These are phyloP conservation scores for Ophiostoma sp. DNA, from an alignment of 2,329 filamentous ascomycete species.

Conservation along the genomic window DNA sequence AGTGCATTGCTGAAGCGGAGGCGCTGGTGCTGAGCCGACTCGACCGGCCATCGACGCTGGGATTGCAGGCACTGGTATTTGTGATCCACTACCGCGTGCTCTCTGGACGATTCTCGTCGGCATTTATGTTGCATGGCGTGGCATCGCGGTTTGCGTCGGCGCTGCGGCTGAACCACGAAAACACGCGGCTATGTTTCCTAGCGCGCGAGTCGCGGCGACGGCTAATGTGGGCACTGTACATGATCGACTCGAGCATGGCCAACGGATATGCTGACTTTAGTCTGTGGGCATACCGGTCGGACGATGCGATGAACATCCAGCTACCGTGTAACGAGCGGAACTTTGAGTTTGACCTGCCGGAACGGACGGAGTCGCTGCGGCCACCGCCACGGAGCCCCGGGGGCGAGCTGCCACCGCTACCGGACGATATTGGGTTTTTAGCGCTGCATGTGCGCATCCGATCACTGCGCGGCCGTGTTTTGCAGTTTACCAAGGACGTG, in stretches of 20 bases:
- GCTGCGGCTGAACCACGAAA: conserved; percentile 46
- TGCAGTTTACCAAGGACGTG: conserved; percentile 48
- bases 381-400: conserved; percentile 39
- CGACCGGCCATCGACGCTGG: conserved; percentile 51
- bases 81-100: conserved; percentile 46
- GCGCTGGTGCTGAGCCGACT: conserved; percentile 48
- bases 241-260: conserved; percentile 45
- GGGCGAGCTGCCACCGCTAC: conserved; percentile 40
- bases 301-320: conserved; percentile 40
- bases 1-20: conserved; percentile 52
- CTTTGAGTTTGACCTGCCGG: conserved; percentile 53
- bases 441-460: conserved; percentile 53
- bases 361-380: conserved; percentile 48
- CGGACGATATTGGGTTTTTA: conserved; percentile 51
- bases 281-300: conserved; percentile 38
- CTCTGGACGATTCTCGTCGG: conserved; percentile 41
- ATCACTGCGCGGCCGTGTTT: conserved; percentile 49
- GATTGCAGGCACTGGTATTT: conserved; percentile 45
- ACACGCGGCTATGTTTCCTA: conserved; percentile 40
- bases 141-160: conserved; percentile 46
- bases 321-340: conserved; percentile 47
- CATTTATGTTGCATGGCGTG: conserved; percentile 44
- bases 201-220: conserved; percentile 42
- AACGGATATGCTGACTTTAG: conserved; percentile 44
- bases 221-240: conserved; percentile 46